These are phyloP conservation scores for Termitomyces sp. DNA, from an alignment of 768 basidiomycete species.

Conservation along the genomic window DNA sequence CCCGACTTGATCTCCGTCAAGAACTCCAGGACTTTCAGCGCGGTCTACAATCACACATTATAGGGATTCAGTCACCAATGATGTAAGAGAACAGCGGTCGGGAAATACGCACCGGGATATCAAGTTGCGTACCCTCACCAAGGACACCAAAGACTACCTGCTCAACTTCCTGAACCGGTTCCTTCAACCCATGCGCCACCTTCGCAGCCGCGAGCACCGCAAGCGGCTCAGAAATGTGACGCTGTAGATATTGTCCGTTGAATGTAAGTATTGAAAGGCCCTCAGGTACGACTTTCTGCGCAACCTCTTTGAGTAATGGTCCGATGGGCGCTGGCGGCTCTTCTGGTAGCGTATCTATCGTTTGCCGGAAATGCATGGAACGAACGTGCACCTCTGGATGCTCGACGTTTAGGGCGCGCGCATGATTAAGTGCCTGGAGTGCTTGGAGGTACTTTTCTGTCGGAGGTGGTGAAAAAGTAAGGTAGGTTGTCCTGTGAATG, in stretches of 20 bases:
- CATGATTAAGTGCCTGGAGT: slow-evolving; percentile 58
- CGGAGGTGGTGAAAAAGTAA: slow-evolving; percentile 3
- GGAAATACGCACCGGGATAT: slow-evolving; percentile 40
- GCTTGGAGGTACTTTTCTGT: slow-evolving; percentile 84
- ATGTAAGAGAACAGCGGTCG: background rate
- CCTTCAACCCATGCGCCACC: slow-evolving; percentile 44
- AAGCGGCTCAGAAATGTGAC: slow-evolving; percentile 42
- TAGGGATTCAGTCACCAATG: background rate
- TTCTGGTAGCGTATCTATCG: slow-evolving; percentile 35
- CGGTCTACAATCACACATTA: slow-evolving; percentile 39
- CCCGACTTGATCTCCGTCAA: slow-evolving; percentile 47
- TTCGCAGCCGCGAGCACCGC: slow-evolving; percentile 66
- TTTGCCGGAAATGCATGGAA: slow-evolving; percentile 57
- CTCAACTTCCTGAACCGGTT: slow-evolving; percentile 60
- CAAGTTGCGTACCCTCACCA: slow-evolving; percentile 37
- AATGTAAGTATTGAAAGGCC: slow-evolving; percentile 59
- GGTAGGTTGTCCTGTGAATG: background rate
- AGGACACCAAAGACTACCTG: slow-evolving; percentile 49
- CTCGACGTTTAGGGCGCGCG: slow-evolving; percentile 47
- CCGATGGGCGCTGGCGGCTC: slow-evolving; percentile 44
- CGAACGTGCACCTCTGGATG: slow-evolving; percentile 72
- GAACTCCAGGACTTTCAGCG: slow-evolving; percentile 44
- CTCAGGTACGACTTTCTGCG: slow-evolving; percentile 52
- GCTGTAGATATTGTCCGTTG: slow-evolving; percentile 77
- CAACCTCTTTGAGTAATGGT: slow-evolving; percentile 42